These are phyloP conservation scores for Ganoderma lingzhi DNA, from an alignment of 1,284 basidiomycete genomes.

Conservation along the genomic window DNA sequence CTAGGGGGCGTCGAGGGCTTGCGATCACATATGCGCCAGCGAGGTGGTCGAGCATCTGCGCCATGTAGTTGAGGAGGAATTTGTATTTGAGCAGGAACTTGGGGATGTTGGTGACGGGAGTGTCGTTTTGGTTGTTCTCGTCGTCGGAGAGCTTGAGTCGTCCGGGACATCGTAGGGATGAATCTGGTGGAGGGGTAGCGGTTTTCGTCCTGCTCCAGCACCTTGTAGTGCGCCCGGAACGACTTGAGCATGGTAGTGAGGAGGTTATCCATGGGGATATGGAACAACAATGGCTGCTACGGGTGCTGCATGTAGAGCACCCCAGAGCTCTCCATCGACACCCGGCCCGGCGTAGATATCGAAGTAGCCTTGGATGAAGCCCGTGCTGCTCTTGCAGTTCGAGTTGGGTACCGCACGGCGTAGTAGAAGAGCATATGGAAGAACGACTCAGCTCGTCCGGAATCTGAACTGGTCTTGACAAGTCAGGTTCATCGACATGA, in stretches of 20 bases:
- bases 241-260: background rate
- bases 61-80: background rate
- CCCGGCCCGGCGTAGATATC: background rate
- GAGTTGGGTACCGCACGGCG: conserved; percentile 12
- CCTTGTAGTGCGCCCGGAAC: conserved; percentile 13
- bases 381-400: conserved; percentile 3
- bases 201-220: conserved; percentile 2
- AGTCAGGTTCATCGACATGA: conserved; percentile 8
- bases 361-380: conserved; percentile 10
- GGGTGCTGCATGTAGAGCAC: background rate
- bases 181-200: background rate
- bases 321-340: conserved; percentile 3
- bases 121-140: background rate
- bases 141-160: too few species aligned
- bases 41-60: background rate
- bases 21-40: background rate
- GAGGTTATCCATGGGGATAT: conserved; percentile 10
- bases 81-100: background rate
- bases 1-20: background rate
- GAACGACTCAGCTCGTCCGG: conserved; percentile 21
- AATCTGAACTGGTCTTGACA: background rate
- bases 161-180: background rate
- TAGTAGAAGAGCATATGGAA: conserved; percentile 20
- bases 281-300: conserved; percentile 5
- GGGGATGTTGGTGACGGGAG: background rate